These are phyloP conservation scores for Sphagnurus paluster DNA, from an alignment of 1,284 basidiomycete species.

Conservation along the genomic window DNA sequence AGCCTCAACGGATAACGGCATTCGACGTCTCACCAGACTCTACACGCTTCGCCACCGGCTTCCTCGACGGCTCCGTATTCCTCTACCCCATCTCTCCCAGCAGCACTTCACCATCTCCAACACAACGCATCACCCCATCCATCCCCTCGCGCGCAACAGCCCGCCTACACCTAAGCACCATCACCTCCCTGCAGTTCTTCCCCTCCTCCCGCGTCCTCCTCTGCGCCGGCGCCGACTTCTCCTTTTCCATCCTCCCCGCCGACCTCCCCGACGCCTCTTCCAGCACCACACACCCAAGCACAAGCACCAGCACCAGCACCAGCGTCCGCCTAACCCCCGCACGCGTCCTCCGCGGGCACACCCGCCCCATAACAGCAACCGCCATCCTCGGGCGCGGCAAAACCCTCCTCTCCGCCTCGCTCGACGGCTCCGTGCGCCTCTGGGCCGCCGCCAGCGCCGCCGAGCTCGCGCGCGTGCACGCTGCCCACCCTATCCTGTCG, in stretches of 20 bases:
- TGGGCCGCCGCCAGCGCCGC: slow-evolving; percentile 70
- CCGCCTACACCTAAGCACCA: slow-evolving; percentile 54
- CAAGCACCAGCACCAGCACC: slow-evolving; percentile 21
- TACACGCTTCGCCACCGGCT: slow-evolving; percentile 58
- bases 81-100: slow-evolving; percentile 38
- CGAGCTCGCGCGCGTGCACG: slow-evolving; percentile 42
- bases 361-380: slow-evolving; percentile 57
- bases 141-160: slow-evolving; percentile 32
- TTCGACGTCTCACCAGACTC: slow-evolving; percentile 62
- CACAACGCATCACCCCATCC: slow-evolving; percentile 23
- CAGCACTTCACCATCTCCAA: slow-evolving; percentile 7
- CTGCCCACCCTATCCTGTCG: slow-evolving; percentile 40
- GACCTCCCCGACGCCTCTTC: slow-evolving; percentile 39
- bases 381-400: slow-evolving; percentile 65
- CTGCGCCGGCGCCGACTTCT: slow-evolving; percentile 63
- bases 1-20: slow-evolving; percentile 61
- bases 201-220: slow-evolving; percentile 66
- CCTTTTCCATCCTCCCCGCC: slow-evolving; percentile 60
- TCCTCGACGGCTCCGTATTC: slow-evolving; percentile 56
- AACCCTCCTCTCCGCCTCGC: slow-evolving; percentile 60
- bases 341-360: slow-evolving; percentile 71
- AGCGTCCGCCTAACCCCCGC: slow-evolving; percentile 38
- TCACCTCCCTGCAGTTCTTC: slow-evolving; percentile 60
- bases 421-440: slow-evolving; percentile 69
- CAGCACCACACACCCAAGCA: no score